Percentiles rank a stretch among this genome's conserved stretches.
phyloP scores from a whole-genome alignment of 2,329 filamentous ascomycete species.

The Lithohypha guttulata region DNA sequence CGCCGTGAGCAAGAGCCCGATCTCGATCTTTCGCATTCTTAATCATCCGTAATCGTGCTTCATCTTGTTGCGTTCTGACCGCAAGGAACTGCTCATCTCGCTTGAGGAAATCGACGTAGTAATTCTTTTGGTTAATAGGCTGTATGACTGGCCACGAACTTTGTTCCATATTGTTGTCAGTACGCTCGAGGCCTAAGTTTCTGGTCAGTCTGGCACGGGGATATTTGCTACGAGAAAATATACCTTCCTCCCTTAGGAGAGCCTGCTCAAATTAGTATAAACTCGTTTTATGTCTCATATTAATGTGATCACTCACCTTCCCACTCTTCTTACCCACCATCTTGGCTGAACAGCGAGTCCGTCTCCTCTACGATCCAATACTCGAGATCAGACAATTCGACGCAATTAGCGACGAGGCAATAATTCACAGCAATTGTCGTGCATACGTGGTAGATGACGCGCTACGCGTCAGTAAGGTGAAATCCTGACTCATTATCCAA shows the following conservation, averaged over 20 bases:
- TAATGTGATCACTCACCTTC: slow-evolving; percentile 35
- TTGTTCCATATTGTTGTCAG: slow-evolving; percentile 96
- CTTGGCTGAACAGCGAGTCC: no score
- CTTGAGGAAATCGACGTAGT: slow-evolving; percentile 98
- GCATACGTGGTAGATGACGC: no score
- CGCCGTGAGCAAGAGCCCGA: slow-evolving; percentile 66
- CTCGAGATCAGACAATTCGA: no score
- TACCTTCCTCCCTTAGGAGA: slow-evolving; percentile 21
- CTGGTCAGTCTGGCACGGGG: no score
- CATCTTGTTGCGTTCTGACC: slow-evolving; percentile 77
- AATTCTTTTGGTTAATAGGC: slow-evolving; percentile 99
- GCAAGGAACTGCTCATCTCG: slow-evolving; percentile 93
- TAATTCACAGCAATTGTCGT: no score
- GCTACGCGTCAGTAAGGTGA: no score
- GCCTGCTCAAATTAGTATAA: slow-evolving; percentile 9
- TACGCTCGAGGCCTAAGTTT: slow-evolving; percentile 80
- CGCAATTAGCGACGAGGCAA: no score
- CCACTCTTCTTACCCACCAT: slow-evolving; percentile 60
- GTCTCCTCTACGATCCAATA: no score
- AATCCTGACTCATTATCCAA: no score
- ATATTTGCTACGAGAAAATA: not conserved
- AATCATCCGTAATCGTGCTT: slow-evolving; percentile 70
- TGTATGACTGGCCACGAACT: slow-evolving; percentile 85
- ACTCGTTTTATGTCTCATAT: not conserved
- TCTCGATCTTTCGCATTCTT: slow-evolving; percentile 82